Percentiles rank a stretch among this genome's conserved stretches.
These are phyloP conservation scores for Graphilbum fragrans DNA, from an alignment of 2,329 filamentous ascomycete genomes.

Conservation along the genomic window DNA sequence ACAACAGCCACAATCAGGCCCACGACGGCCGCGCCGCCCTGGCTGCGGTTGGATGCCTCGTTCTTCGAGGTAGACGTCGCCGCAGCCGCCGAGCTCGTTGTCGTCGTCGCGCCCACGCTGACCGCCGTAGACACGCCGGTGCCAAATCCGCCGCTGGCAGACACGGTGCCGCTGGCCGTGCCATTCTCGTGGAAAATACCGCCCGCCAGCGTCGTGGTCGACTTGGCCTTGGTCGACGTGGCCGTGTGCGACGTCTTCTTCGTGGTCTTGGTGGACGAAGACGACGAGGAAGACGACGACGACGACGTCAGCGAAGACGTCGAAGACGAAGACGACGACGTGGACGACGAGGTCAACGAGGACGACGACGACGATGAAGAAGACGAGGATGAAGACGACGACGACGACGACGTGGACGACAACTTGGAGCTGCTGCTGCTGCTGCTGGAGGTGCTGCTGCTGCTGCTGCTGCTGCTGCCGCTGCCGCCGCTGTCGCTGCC, in stretches of 20 bases:
- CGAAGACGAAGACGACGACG: conserved; percentile 14
- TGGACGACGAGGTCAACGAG: background rate
- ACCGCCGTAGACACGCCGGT: conserved; percentile 3
- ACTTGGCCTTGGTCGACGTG: conserved; percentile 2
- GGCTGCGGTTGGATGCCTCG: conserved; percentile 29
- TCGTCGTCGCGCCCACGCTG: conserved; percentile 9
- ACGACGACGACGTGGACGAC: conserved; percentile 7
- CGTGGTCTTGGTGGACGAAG: conserved; percentile 3
- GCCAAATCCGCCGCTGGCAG: conserved; percentile 5
- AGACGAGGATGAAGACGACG: conserved; percentile 13
- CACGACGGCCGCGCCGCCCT: conserved; percentile 37
- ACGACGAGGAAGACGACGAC: conserved; percentile 13
- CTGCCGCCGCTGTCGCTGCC: conserved; percentile 19
- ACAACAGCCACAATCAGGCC: conserved; percentile 44
- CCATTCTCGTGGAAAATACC: conserved; percentile 44
- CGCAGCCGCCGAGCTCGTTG: conserved; percentile 12
- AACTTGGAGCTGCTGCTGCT: conserved; percentile 6
- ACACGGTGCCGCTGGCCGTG: conserved; percentile 9
- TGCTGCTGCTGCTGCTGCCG: conserved; percentile 2
- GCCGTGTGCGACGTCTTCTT: conserved; percentile 14
- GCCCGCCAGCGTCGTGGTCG: conserved; percentile 19
- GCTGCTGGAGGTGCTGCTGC: background rate
- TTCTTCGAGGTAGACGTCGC: conserved; percentile 18
- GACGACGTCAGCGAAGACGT: conserved; percentile 14
- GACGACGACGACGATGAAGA: conserved; percentile 3